Evolutionary conservation across 495 filamentous ascomycete species (phyloP).

Genomic region (Talaromyces ruber): DNA sequence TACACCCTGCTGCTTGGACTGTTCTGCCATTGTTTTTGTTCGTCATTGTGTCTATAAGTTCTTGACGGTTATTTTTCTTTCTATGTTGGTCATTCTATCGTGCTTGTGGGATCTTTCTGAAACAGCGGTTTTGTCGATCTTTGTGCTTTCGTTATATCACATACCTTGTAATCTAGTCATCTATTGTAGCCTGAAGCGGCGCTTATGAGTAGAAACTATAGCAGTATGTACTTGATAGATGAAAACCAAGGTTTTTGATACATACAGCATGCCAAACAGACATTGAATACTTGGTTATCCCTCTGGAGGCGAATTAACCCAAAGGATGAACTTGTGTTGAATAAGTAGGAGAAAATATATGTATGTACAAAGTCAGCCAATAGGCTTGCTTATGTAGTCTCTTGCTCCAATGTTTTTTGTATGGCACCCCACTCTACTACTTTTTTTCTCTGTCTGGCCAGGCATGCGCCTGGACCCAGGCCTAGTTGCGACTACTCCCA

Average conservation of each 20-base stretch:
- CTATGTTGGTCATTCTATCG: slow-evolving; percentile 5
- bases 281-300: no score
- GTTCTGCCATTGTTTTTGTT: slow-evolving; percentile 1
- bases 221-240: neutral
- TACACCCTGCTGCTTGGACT: neutral
- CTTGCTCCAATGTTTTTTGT: neutral
- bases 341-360: no score
- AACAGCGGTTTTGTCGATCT: slow-evolving; percentile 1
- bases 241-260: neutral
- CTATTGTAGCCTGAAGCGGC: slow-evolving; percentile 8
- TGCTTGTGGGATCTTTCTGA: slow-evolving; percentile 12
- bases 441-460: neutral
- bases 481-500: neutral
- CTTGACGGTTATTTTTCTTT: neutral
- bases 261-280: neutral
- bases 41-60: slow-evolving; percentile 1
- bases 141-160: slow-evolving; percentile 5
- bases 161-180: slow-evolving; percentile 8
- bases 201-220: neutral
- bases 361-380: neutral
- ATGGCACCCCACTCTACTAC: neutral
- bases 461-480: neutral
- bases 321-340: no score
- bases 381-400: neutral
- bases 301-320: no score